Base-by-base conservation (phyloP, 768 basidiomycete genomes). In the Gloeopeniophorella convolvens region DNA sequence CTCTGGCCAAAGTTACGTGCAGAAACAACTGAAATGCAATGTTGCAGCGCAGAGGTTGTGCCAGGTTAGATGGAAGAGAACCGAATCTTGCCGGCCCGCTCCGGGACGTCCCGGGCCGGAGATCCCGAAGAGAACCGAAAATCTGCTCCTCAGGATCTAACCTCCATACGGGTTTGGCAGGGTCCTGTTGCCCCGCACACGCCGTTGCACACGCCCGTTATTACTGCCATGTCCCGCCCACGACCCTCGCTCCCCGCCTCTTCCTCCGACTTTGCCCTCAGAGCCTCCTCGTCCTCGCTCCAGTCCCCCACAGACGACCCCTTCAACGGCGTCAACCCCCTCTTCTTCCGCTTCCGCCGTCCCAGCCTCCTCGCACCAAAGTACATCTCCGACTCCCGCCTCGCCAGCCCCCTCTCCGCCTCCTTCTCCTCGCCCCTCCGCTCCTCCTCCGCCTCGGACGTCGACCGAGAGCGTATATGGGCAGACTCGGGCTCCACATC, bases 401-500 rank as follows among this genome's bases (percentile, higher is more conserved):
- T 79, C 26, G 78, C 83, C 51, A 89, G 86, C 56, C 86, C 88
- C 42, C 72, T 89, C 13, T 75, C 83, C 32, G 70, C 80, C 16
- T 83, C 86, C 3, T 85, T 81, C 65, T 80, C 80, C 10, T 73
- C 77, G 5, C 41, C 49, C 20, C 37, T 58, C 4, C 66, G 65
- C 10, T 59, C 62, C 27, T 50, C 45, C 26, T 57, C 63, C 16
- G 61, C 61, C 34, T 60, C 60, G 12, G 62, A 58, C 53, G 59
- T 53, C 21, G 62, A 71, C 48, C 65, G 72, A 21, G 84, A 86
- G 46, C 77, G 77, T 32, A 80, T 85, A 79, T 72, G 72, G 58
- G 78, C 79, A 10, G 85, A 86, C 63, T 48, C 52, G 20, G 75
- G 74, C 56, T 78, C 80, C 45, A 77, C 78, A 21, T 80, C 82